Percentiles rank a stretch among this genome's conserved stretches.
Conservation (phyloP, 73 alveolate genomes). For the Durusdinium trenchii region DNA sequence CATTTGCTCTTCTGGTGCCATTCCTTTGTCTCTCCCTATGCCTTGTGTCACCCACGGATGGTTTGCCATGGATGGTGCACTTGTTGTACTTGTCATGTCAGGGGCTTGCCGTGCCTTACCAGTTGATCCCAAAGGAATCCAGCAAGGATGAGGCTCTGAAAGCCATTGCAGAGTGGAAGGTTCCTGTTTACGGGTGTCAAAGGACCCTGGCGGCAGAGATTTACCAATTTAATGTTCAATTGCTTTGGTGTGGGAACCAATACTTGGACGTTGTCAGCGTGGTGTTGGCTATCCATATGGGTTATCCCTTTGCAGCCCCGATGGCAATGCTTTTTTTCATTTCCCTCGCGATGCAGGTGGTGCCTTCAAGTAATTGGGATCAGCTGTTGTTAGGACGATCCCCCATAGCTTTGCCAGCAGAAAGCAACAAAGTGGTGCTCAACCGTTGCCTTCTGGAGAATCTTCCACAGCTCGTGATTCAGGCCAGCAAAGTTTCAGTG, state of each 20-base stretch:
- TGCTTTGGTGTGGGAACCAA: not conserved
- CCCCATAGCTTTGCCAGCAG: not conserved
- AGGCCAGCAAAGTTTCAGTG: too few species aligned
- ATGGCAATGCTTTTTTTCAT: not conserved
- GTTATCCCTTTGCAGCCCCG: not conserved
- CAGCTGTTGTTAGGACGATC: not conserved
- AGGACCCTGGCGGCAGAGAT: not conserved
- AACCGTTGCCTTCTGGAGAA: not conserved
- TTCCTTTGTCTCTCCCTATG: not conserved
- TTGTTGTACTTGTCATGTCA: not conserved
- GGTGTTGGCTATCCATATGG: not conserved
- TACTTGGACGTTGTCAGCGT: not conserved
- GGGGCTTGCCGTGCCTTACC: not conserved
- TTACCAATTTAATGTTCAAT: not conserved
- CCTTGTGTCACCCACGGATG: not conserved
- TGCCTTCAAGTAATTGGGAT: not conserved
- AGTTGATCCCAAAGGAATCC: not conserved
- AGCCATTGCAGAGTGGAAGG: not conserved
- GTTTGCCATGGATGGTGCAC: not conserved
- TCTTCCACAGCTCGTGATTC: not conserved
- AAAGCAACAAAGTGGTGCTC: not conserved
- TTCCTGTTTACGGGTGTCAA: not conserved
- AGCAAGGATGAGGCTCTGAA: not conserved
- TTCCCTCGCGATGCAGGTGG: not conserved
- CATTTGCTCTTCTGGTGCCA: not conserved